A percentile compares a stretch with the other conserved stretches of the same genome.
These are phyloP conservation scores for Cladobotryum mycophilum DNA, from an alignment of 2,329 filamentous ascomycete genomes.

Conservation along the genomic window DNA sequence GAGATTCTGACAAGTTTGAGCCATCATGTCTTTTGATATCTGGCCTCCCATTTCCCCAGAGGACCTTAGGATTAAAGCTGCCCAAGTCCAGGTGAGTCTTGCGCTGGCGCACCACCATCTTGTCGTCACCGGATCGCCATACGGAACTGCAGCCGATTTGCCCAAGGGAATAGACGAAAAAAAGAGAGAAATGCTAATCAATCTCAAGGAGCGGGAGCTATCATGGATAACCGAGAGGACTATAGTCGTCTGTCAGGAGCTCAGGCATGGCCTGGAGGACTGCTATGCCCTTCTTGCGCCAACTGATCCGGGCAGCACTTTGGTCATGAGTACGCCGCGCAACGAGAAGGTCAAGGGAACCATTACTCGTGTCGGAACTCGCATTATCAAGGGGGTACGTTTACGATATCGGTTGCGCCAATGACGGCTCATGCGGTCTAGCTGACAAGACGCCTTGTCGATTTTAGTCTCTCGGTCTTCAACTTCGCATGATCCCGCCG, in stretches of 20 bases:
- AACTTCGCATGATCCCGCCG: slow-evolving; percentile 60
- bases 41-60: slow-evolving; percentile 49
- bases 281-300: slow-evolving; percentile 83
- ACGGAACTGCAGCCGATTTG: not conserved
- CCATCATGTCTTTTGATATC: slow-evolving; percentile 50
- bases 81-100: slow-evolving; percentile 43
- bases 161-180: not conserved
- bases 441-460: not conserved
- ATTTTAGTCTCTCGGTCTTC: slow-evolving; percentile 65
- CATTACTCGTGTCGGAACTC: slow-evolving; percentile 83
- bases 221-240: slow-evolving; percentile 49
- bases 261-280: slow-evolving; percentile 70
- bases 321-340: slow-evolving; percentile 80
- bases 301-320: slow-evolving; percentile 75
- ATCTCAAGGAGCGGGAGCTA: slow-evolving; percentile 44
- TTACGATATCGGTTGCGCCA: slow-evolving; percentile 1
- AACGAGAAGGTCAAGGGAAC: slow-evolving; percentile 90
- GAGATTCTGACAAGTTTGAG: slow-evolving; percentile 1
- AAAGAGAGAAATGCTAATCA: slow-evolving; percentile 27
- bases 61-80: slow-evolving; percentile 44
- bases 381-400: slow-evolving; percentile 81
- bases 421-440: not conserved
- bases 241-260: slow-evolving; percentile 39
- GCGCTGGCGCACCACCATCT: too few relatives aligned
- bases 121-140: too few relatives aligned